Evolutionary conservation across 352 stramenopile species (phyloP), one percentile per base, ranked within the genome.

Genomic region (Pythium guiyangense): DNA sequence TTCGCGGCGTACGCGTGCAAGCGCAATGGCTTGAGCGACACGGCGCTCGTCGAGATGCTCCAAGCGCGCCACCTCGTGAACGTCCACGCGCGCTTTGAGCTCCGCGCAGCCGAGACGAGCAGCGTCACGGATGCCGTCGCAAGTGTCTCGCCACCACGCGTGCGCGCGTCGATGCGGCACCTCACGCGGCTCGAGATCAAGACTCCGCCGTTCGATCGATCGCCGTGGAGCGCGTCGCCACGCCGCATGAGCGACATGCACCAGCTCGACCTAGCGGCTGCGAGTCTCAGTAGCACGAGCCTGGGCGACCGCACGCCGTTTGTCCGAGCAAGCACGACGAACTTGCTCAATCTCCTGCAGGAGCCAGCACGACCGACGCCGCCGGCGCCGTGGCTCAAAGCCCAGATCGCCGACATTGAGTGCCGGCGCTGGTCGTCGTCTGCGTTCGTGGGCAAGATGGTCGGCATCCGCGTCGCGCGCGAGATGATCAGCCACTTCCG

Each of bases 401-500:
- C 82, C n/a, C 82, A 94, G 57, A 87, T 94, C 48, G 83, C 82
- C 8, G 84, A 94, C 54, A 81, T 94, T 44, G 84, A 94, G 59
- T 94, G 84, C 63, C 66, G 84, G n/a, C 67, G 81, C 10, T 92
- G 80, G 82, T 79, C 84, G 42, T 94, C 84, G 29, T 94, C 81
- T 25, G 82, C 82, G 5, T 92, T 94, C 71, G 84, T 94, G 22
- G 84, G 81, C 4, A 94, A 92, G 49, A 89, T 92, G 79, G 87
- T 94, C 60, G 84, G 84, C 8, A 86, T 92, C 51, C 81, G 80
- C 26, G 82, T 94, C 2, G 82, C 84, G 20, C 74, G 83, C 4
- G 81, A 92, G 57, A 91, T 94, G 82, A 94, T 94, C 45, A 88
- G 70, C 22, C 76, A 92, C 52, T 92, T 91, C 56, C 77, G 84